Evolutionary conservation across 352 stramenopile species (phyloP).

Genomic region (Globisporangium nunn): DNA sequence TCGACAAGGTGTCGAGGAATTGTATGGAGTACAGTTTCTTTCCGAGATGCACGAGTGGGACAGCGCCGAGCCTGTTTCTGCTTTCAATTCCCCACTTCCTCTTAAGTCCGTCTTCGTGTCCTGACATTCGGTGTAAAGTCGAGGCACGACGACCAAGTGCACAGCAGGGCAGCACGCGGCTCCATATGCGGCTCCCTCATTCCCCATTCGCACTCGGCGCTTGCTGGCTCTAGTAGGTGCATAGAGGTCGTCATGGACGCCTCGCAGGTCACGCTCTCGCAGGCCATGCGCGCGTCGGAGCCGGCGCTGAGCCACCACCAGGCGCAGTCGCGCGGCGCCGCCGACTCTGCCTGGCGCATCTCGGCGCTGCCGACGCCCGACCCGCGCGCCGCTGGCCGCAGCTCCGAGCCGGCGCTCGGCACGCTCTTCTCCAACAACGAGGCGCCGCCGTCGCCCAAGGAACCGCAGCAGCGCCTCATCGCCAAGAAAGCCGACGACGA

Average conservation of each 20-base stretch:
- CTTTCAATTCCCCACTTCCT: no score
- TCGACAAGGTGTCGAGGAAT: no score
- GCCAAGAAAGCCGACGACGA: conserved; percentile 8
- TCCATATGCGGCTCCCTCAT: no score
- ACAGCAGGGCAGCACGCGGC: no score
- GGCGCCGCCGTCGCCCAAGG: conserved; percentile 2
- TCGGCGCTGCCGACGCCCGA: conserved; percentile 8
- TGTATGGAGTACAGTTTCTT: no score
- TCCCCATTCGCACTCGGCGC: no score
- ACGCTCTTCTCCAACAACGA: conserved; percentile 12
- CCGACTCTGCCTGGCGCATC: conserved; percentile 13
- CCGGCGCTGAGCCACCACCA: not conserved
- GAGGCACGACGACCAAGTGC: no score
- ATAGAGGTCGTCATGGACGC: conserved; percentile 2
- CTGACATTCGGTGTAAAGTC: no score
- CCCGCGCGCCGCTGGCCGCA: not conserved
- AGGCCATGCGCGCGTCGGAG: conserved; percentile 8
- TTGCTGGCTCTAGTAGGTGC: no score
- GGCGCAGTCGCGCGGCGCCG: not conserved
- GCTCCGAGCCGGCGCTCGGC: conserved; percentile 7
- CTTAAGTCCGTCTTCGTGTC: no score
- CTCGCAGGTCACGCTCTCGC: conserved; percentile 11
- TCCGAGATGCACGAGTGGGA: no score
- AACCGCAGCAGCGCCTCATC: conserved; percentile 7
- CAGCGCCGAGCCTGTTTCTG: no score